Evolutionary conservation across 164 flowering plant genomes (phyloP).

Genomic region (Vitis vinifera): DNA sequence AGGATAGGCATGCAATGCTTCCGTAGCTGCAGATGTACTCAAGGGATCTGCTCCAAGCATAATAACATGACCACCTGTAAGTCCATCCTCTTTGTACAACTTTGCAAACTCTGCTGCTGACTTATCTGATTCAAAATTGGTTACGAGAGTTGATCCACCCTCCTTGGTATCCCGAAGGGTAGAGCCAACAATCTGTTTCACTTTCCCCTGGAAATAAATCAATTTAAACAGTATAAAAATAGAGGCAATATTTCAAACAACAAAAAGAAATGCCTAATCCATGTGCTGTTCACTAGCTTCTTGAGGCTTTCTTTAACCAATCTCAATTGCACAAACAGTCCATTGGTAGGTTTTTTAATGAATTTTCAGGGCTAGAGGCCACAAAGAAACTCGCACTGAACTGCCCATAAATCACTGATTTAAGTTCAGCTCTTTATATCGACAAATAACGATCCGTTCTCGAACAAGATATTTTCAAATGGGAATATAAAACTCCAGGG

Average conservation of each 20-base stretch:
- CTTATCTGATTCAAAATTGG: constrained; percentile 93
- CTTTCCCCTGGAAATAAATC: constrained; percentile 72
- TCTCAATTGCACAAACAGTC: neutral
- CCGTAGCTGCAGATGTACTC: constrained; percentile 77
- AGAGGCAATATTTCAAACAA: neutral
- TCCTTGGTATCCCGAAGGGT: constrained; percentile 76
- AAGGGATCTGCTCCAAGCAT: constrained; percentile 97
- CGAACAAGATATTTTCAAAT: too few relatives aligned
- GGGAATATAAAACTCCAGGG: neutral
- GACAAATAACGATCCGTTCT: too few relatives aligned
- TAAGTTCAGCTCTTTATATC: too few relatives aligned
- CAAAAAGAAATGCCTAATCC: neutral
- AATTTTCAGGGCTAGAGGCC: too few relatives aligned
- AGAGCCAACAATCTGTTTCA: constrained; percentile 99
- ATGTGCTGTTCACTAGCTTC: too few relatives aligned
- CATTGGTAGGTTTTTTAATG: neutral
- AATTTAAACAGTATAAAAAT: neutral
- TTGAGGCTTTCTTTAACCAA: neutral
- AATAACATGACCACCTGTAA: constrained; percentile 94
- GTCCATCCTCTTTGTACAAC: constrained; percentile 74
- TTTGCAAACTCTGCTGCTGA: constrained; percentile 84
- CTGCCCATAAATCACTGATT: too few relatives aligned
- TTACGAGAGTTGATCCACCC: constrained; percentile 52
- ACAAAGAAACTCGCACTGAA: too few relatives aligned
- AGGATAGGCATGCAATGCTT: constrained; percentile 86